Conservation (phyloP, 768 basidiomycete genomes). For the Dentipellis fragilis region DNA sequence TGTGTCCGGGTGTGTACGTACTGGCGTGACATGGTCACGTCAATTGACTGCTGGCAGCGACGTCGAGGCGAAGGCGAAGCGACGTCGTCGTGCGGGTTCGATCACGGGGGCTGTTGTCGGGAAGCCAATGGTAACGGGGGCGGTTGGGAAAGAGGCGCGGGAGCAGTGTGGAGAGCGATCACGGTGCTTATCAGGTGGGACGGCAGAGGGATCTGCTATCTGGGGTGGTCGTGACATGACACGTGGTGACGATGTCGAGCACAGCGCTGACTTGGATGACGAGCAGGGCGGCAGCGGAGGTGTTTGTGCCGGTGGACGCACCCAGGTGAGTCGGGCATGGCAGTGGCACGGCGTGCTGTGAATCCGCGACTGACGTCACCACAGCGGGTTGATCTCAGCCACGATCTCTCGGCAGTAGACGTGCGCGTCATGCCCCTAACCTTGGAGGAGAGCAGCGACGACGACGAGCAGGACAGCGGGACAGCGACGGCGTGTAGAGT, state of each 20-base stretch:
- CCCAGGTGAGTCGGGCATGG: slow-evolving; percentile 52
- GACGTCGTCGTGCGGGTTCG: too few relatives aligned
- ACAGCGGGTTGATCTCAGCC: slow-evolving; percentile 14
- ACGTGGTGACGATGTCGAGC: background rate
- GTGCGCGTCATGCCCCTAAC: slow-evolving; percentile 5
- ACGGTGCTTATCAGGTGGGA: background rate
- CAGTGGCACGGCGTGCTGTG: background rate
- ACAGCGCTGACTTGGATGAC: background rate
- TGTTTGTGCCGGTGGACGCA: slow-evolving; percentile 78
- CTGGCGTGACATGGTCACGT: too few relatives aligned
- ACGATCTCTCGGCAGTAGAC: slow-evolving; percentile 9
- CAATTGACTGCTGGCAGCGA: too few relatives aligned
- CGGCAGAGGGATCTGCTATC: background rate
- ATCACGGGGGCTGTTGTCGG: too few relatives aligned
- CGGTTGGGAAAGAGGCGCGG: background rate
- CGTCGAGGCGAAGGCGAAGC: too few relatives aligned
- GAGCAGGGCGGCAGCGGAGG: slow-evolving; percentile 45
- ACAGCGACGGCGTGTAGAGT: too few relatives aligned
- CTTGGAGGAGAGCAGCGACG: background rate
- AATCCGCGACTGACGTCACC: slow-evolving; percentile 10
- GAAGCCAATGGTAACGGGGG: too few relatives aligned
- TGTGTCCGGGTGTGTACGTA: background rate
- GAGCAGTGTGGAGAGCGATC: background rate
- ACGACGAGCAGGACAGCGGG: background rate
- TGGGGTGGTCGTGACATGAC: background rate